These are phyloP conservation scores for Spergularia azorica DNA, from an alignment of 179 eudicot genomes.

Conservation along the genomic window DNA sequence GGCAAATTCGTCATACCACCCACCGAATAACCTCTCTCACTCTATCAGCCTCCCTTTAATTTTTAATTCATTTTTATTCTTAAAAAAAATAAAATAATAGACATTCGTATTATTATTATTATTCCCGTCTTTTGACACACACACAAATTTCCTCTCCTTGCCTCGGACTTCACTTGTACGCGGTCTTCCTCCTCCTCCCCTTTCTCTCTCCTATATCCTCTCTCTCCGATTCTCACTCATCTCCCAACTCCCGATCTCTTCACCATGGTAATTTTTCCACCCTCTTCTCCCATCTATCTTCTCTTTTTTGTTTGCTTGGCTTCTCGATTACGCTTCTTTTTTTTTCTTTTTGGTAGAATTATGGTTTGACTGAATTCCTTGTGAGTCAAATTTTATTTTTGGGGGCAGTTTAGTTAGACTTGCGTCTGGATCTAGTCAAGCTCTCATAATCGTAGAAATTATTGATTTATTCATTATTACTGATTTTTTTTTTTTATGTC, in stretches of 20 bases:
- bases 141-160: neutral
- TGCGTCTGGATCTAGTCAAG: slow-evolving; percentile 3
- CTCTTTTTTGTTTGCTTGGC: neutral
- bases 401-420: too few species aligned
- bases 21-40: neutral
- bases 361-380: neutral
- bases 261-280: slow-evolving; percentile 17
- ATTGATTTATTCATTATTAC: neutral
- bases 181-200: slow-evolving; percentile 1
- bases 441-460: neutral
- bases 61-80: too few species aligned
- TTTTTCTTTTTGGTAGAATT: neutral
- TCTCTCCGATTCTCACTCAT: neutral
- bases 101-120: neutral
- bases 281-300: too few species aligned
- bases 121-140: neutral
- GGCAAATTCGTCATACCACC: slow-evolving; percentile 3
- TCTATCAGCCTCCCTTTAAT: neutral
- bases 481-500: too few species aligned
- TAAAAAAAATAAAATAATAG: too few species aligned
- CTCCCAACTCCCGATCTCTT: neutral
- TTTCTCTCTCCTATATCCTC: neutral
- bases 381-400: too few species aligned
- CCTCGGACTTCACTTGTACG: slow-evolving; percentile 25
- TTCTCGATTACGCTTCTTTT: neutral